Evolutionary conservation across 257 asterid species (phyloP), one percentile per base, ranked within the genome.

Genomic region (Euphrasia confusa): DNA sequence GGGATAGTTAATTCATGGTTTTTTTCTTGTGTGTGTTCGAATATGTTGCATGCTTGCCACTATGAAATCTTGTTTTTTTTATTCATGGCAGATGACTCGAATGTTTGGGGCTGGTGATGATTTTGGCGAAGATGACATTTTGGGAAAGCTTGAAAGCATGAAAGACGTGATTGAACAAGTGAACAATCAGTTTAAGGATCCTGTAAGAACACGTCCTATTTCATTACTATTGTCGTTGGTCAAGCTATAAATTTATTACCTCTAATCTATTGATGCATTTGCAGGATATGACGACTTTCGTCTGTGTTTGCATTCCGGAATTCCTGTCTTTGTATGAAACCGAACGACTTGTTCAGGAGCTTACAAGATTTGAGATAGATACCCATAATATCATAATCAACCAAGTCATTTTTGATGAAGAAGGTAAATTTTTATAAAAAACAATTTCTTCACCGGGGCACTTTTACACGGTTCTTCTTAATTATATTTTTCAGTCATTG

Each of bases 301-400:
- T 89, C 70, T 92, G 99, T 60, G 99, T 92, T 35, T 89, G 97
- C 84, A 92, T 92, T 68, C 99, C 99, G 3, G 99, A 92, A 69
- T 92, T 92, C 77, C 88, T 92, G 58, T 92, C 99, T 14, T 73
- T 92, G 32, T 92, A 92, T 60, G 99, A 92, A 81, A 92, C 99
- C 17, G 99, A 92, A 74, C 77, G 99, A 48, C 89, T 92, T 13
- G 99, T 92, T 77, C 99, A 92, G 77, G 99, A 92, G 72, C 97
- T 92, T 54, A 82, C 99, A 32, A 92, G 79, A 70, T 92, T 89
- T 72, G 97, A 92, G 93, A 92, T 92, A 26, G 99, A 92, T 77
- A 89, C 99, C 1, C 99, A 92, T 66, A 89, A 92, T 75, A 84
- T 92, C 71, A 81, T 92, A 49, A 92, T 92, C 68, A 92, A 92